A percentile compares a stretch with the other conserved stretches of the same genome.
These are phyloP conservation scores for Yamadazyma aaseri DNA, from an alignment of 1,139 yeast species.

Conservation along the genomic window DNA sequence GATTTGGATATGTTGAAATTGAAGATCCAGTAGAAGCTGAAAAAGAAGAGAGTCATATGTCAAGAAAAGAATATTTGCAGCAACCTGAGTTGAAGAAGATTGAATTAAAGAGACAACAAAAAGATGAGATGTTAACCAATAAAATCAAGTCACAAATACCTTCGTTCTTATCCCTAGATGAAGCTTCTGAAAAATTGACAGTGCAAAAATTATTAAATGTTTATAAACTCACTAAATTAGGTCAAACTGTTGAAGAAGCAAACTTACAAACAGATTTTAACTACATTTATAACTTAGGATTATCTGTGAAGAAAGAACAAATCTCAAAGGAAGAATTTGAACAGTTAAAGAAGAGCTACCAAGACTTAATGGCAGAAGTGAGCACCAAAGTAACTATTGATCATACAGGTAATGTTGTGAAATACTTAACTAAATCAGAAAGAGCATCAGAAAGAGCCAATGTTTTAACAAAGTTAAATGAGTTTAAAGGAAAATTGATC, in stretches of 20 bases:
- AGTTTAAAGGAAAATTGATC: conserved; percentile 23
- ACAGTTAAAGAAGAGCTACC: conserved; percentile 22
- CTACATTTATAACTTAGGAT: conserved; percentile 46
- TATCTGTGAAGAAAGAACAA: conserved; percentile 42
- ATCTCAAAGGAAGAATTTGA: conserved; percentile 30
- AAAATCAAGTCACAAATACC: conserved; percentile 19
- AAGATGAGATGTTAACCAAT: conserved; percentile 21
- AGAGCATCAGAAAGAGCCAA: conserved; percentile 19
- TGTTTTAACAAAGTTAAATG: conserved; percentile 19
- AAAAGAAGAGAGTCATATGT: conserved; percentile 55
- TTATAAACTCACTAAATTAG: conserved; percentile 22
- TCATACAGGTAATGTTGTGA: conserved; percentile 25
- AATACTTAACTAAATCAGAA: conserved; percentile 21
- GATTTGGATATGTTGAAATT: conserved; percentile 72
- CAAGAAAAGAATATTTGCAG: conserved; percentile 61
- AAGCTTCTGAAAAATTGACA: not conserved
- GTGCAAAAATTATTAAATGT: conserved; percentile 49
- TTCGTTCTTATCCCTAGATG: conserved; percentile 13
- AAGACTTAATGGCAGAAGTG: conserved; percentile 21
- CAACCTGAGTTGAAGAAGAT: conserved; percentile 43
- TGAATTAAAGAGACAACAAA: conserved; percentile 32
- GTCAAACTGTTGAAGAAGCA: conserved; percentile 50
- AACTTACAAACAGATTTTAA: conserved; percentile 55
- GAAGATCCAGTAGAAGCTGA: conserved; percentile 49
- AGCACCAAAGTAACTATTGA: conserved; percentile 30